Conservation (phyloP, 1,284 basidiomycete species). For the Malassezia restricta region DNA sequence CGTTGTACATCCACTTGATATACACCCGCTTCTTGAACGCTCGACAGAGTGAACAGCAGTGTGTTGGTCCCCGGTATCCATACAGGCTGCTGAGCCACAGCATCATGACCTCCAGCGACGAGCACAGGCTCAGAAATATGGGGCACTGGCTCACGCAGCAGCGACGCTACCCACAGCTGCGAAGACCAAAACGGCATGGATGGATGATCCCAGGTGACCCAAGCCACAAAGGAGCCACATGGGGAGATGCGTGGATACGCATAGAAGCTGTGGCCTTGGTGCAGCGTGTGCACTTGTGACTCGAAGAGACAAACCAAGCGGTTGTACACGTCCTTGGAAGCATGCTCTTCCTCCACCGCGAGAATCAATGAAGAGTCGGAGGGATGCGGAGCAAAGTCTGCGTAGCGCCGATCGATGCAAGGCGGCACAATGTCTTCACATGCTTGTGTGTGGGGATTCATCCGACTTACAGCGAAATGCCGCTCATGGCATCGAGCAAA, state of each 20-base stretch:
- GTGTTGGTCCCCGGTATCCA: conserved; percentile 50
- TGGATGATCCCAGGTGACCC: conserved; percentile 60
- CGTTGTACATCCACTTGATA: neutral
- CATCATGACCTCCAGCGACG: conserved; percentile 18
- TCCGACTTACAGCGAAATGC: conserved; percentile 16
- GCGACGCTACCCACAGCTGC: conserved; percentile 53
- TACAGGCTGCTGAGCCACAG: conserved; percentile 39
- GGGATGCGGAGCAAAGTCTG: conserved; percentile 47
- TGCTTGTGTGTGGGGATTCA: neutral
- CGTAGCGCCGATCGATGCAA: conserved; percentile 55
- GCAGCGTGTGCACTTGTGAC: conserved; percentile 15
- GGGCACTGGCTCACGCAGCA: conserved; percentile 1
- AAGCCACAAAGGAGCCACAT: conserved; percentile 57
- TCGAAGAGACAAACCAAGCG: conserved; percentile 54
- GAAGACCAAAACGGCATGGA: conserved; percentile 72
- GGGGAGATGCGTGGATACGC: conserved; percentile 55
- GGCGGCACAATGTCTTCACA: conserved; percentile 20
- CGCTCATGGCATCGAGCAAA: conserved; percentile 27
- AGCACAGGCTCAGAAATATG: conserved; percentile 11
- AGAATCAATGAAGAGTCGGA: conserved; percentile 49
- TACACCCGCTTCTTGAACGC: neutral
- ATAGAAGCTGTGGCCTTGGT: conserved; percentile 8
- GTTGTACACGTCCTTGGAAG: conserved; percentile 51
- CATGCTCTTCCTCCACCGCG: conserved; percentile 59
- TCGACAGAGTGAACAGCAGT: conserved; percentile 52